Evolutionary conservation across 129 eudicot species (phyloP), one percentile per base, ranked within the genome.

Genomic region (Heracleum sosnowskyi): DNA sequence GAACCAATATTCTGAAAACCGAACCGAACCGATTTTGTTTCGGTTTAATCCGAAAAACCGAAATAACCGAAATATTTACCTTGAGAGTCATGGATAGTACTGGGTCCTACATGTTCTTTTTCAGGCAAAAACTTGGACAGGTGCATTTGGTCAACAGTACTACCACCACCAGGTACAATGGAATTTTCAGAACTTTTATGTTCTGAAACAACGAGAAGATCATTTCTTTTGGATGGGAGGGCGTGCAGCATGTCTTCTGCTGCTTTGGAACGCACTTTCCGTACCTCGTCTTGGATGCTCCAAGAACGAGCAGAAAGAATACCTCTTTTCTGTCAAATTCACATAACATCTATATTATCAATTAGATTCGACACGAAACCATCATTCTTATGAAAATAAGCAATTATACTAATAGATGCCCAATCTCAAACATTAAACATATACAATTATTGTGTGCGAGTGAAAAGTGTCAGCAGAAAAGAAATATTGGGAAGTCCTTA

Each of bases 261-360:
- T 68, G 97, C 96, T 80, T 89, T 94, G 40, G 92, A 79, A 42
- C 94, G 94, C 80, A 94, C 88, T 80, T 88, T 91, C 51, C 91
- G 90, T 69, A 94, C 80, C 83, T 94, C 98, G 60, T 94, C 98
- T 78, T 86, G 87, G 51, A 94, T 86, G 85, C 90, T 94, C 97
- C 98, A 94, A 39, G 97, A 85, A 74, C 96, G 96, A 78, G 92
- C 86, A 78, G 96, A 79, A 79, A 86, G 83, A 85, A 85, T 79
- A 80, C 76, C 89, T 80, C 83, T 76, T 78, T 80, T 85, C 96
- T 88, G 90, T 85, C 79, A 17, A 63, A 83, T 80, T 41, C 18
- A 71, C 24, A 66, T 15, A 29, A 12, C 37, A 66, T 66, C 39
- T 16, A 15, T 31, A 28, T 31, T 28, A 24, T 33, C 34, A 31